These are phyloP conservation scores for Acanthamoeba lenticulata DNA, from an alignment of 208 protist genomes.

Conservation along the genomic window DNA sequence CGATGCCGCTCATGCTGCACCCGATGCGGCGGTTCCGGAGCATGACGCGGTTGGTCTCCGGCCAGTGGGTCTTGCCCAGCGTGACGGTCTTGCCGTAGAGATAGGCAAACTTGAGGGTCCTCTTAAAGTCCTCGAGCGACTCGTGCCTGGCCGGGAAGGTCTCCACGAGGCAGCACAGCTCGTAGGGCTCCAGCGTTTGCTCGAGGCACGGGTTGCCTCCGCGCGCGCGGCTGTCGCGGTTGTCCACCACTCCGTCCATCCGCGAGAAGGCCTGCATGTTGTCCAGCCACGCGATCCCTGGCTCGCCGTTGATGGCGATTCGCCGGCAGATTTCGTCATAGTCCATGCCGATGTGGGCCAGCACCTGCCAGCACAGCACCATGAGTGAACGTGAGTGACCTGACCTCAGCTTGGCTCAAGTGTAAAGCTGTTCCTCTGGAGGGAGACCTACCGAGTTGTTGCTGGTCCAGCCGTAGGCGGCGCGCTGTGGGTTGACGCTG, in stretches of 20 bases:
- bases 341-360: conserved; percentile 88
- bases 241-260: conserved; percentile 80
- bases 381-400: not conserved
- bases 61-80: conserved; percentile 87
- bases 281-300: conserved; percentile 88
- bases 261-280: conserved; percentile 88
- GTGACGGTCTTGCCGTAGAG: conserved; percentile 90
- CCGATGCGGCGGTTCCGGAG: conserved; percentile 89
- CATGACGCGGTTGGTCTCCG: conserved; percentile 85
- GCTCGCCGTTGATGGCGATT: conserved; percentile 88
- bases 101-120: conserved; percentile 86
- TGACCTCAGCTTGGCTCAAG: no score
- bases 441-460: conserved; percentile 88
- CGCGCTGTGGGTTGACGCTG: conserved; percentile 83
- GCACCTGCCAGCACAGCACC: conserved; percentile 67
- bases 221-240: conserved; percentile 75
- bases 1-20: conserved; percentile 88
- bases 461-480: conserved; percentile 86
- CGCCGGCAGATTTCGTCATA: conserved; percentile 79
- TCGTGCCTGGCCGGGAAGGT: conserved; percentile 89
- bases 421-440: no score
- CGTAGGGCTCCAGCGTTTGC: conserved; percentile 89
- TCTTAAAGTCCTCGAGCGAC: conserved; percentile 84
- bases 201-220: conserved; percentile 91
- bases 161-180: conserved; percentile 91